Conservation (phyloP, 345 rosid genomes). For the Garcia nutans region DNA sequence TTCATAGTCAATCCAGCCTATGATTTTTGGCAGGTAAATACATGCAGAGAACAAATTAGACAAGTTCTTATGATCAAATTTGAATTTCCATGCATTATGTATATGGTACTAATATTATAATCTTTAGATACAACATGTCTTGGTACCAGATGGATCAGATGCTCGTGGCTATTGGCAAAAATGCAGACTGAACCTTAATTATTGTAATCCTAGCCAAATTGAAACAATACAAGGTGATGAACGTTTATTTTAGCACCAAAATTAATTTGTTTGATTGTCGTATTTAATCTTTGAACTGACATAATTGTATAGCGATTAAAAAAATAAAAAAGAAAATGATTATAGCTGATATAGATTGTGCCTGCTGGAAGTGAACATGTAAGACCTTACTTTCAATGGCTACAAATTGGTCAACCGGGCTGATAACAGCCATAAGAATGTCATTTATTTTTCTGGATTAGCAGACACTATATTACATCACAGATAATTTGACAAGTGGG, state of each 20-base stretch:
- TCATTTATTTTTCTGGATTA: background rate
- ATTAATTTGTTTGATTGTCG: constrained; percentile 1
- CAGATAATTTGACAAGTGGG: background rate
- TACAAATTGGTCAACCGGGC: background rate
- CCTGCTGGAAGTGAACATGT: background rate
- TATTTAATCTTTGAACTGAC: background rate
- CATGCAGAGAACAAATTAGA: constrained; percentile 13
- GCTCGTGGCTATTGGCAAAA: constrained; percentile 52
- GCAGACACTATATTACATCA: background rate
- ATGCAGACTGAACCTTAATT: constrained; percentile 59
- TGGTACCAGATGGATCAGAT: constrained; percentile 65
- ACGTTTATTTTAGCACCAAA: background rate
- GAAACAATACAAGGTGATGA: constrained; percentile 60
- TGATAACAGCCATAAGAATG: background rate
- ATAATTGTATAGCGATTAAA: background rate
- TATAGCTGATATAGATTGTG: background rate
- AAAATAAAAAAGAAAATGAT: background rate
- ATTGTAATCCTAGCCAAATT: constrained; percentile 59
- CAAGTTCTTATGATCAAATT: constrained; percentile 1
- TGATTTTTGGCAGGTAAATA: constrained; percentile 91
- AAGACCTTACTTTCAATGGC: background rate
- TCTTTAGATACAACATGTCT: constrained; percentile 62
- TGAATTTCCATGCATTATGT: constrained; percentile 11
- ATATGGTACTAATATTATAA: constrained; percentile 20
- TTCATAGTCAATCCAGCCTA: constrained; percentile 83